Evolutionary conservation across 106 monocot genomes (phyloP).

Genomic region (Alisma plantagoaquatica): DNA sequence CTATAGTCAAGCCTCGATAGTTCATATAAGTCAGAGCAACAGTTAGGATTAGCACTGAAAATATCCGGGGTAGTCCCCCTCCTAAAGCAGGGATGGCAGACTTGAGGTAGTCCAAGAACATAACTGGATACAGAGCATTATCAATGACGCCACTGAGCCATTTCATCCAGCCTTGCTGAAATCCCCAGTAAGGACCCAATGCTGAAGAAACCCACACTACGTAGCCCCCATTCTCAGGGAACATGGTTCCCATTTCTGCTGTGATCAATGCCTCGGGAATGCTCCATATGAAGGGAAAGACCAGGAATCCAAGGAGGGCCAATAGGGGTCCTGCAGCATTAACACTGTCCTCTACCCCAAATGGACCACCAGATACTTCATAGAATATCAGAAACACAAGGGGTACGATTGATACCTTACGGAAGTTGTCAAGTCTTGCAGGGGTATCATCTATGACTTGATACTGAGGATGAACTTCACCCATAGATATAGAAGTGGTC

Average conservation of each 20-base stretch:
- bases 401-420: constrained; percentile 44
- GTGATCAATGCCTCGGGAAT: constrained; percentile 74
- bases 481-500: too few relatives aligned
- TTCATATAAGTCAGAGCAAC: constrained; percentile 49
- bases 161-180: constrained; percentile 79
- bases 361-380: constrained; percentile 74
- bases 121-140: constrained; percentile 69
- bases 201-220: constrained; percentile 68
- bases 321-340: constrained; percentile 58
- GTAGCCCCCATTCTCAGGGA: constrained; percentile 72
- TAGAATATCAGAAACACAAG: constrained; percentile 73
- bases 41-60: constrained; percentile 35
- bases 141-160: constrained; percentile 78
- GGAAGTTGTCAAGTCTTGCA: constrained; percentile 12
- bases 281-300: constrained; percentile 73
- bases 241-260: constrained; percentile 68
- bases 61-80: constrained; percentile 27
- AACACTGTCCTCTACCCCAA: constrained; percentile 65
- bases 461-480: constrained; percentile 12
- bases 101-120: constrained; percentile 64
- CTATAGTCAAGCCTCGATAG: constrained; percentile 58
- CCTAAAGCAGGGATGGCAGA: constrained; percentile 40
- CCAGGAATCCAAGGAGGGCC: constrained; percentile 45
- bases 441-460: constrained; percentile 15
- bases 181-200: constrained; percentile 61